Evolutionary conservation across 768 basidiomycete genomes (phyloP).

Genomic region (Tulasnella sp.): DNA sequence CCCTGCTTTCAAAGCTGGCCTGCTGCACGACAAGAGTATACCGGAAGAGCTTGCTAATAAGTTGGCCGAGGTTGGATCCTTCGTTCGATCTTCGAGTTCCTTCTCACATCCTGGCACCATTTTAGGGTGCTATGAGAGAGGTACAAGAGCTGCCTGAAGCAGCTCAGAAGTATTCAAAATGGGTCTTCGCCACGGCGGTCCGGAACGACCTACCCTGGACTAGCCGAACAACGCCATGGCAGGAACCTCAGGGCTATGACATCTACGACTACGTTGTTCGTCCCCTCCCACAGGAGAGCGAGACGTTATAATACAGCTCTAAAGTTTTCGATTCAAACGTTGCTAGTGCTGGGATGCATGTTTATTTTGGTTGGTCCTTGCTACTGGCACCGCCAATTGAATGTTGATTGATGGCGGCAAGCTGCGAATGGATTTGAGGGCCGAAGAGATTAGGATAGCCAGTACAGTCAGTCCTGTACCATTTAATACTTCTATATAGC

Average conservation of each 20-base stretch:
- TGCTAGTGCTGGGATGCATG: too few species aligned
- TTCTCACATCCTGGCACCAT: too few species aligned
- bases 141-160: not conserved
- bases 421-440: too few species aligned
- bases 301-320: too few species aligned
- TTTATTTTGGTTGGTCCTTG: too few species aligned
- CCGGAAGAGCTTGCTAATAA: not conserved
- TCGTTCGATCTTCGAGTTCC: not conserved
- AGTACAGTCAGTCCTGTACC: too few species aligned
- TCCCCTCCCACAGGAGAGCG: not conserved
- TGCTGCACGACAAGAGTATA: not conserved
- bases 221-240: not conserved
- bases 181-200: not conserved
- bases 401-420: too few species aligned
- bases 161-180: not conserved
- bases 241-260: not conserved
- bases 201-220: not conserved
- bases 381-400: too few species aligned
- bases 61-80: not conserved
- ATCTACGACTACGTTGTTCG: not conserved
- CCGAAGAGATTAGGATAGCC: too few species aligned
- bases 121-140: not conserved
- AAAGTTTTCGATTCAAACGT: too few species aligned
- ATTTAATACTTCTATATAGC: too few species aligned
- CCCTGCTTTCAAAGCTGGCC: not conserved